Base-by-base conservation (phyloP, 2,329 filamentous ascomycete species). In the Sphaerulina musiva region DNA sequence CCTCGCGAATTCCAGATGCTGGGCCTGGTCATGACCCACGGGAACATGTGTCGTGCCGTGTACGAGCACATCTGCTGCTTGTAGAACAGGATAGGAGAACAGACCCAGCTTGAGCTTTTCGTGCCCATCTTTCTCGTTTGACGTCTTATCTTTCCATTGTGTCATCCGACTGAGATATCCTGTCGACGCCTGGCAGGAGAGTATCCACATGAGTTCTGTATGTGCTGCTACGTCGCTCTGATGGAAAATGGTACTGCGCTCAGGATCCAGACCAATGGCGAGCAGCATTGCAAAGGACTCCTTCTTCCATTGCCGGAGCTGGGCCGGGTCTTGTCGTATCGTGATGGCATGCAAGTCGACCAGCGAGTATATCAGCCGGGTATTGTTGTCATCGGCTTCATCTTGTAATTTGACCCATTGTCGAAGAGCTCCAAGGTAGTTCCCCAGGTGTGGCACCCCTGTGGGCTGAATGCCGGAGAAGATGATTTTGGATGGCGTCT, bases 391-490 rank as follows among this genome's bases (percentile, higher is more conserved):
- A 0, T 74, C 60, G 0, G 82, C 76, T 38, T 79, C 74, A 57
- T 89, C 75, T 61, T 98, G 92, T 6, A 96, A 77, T 57, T 79
- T 78, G 45, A 87, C 86, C 93, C 93, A 98, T 77, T 89, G 83
- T 48, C 83, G 81, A 52, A 98, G 75, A 12, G 93, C 93, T 26
- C 93, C 93, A 9, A 95, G 80, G 71, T 96, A 98, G 73, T 98
- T 98, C 52, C 93, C 93, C 31, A 98, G 75, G 70, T 98, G 93
- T 11, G 93, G 93, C 23, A 95, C 80, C 36, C 92, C 93, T 0
- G 93, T 98, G 14, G 93, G 93, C 71, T 98, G 93, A 64, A 98
- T 98, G 50, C 91, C 93, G 3, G 93, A 97, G 76, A 98, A 96
- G 65, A 97, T 82, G 55, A 86, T 77, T 52, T 77, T 68, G 10